Conservation (phyloP, 192 early-diverging fungal genomes). For the Lunasporangiospora selenospora region DNA sequence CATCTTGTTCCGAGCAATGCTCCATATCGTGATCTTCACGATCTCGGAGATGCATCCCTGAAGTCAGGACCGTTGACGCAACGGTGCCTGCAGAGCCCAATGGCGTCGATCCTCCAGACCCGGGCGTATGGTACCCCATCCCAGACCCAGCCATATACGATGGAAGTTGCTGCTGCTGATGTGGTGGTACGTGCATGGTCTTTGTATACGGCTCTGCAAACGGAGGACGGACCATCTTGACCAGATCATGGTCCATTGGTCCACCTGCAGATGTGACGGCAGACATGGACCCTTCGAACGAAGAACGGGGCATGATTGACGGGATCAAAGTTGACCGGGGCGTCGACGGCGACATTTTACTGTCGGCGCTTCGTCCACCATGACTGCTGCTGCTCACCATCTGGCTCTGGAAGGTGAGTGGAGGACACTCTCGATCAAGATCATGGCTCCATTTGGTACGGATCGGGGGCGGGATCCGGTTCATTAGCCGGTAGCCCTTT, state of each 20-base stretch:
- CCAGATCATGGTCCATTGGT: not conserved
- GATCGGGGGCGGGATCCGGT: slow-evolving; percentile 17
- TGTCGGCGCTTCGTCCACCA: slow-evolving; percentile 15
- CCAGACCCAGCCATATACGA: too few relatives aligned
- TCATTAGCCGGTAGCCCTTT: not conserved
- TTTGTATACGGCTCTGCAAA: not conserved
- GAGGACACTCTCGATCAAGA: slow-evolving; percentile 14
- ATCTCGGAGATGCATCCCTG: slow-evolving; percentile 4
- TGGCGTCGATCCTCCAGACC: too few relatives aligned
- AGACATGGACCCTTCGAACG: not conserved
- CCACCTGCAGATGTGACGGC: not conserved
- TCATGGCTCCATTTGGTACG: slow-evolving; percentile 31
- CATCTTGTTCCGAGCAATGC: slow-evolving; percentile 45
- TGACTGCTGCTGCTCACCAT: slow-evolving; percentile 3
- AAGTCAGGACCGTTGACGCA: slow-evolving; percentile 9
- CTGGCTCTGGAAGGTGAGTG: slow-evolving; percentile 18
- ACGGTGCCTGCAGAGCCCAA: too few relatives aligned
- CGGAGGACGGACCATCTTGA: not conserved
- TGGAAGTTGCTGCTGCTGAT: not conserved
- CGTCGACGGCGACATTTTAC: slow-evolving; percentile 24
- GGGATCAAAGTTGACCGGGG: slow-evolving; percentile 14
- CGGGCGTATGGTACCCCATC: too few relatives aligned
- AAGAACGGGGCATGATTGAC: not conserved
- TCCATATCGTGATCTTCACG: slow-evolving; percentile 43
- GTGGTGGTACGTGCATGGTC: not conserved